Base-by-base conservation (phyloP, 2,329 filamentous ascomycete genomes). In the Lachnellula occidentalis region DNA sequence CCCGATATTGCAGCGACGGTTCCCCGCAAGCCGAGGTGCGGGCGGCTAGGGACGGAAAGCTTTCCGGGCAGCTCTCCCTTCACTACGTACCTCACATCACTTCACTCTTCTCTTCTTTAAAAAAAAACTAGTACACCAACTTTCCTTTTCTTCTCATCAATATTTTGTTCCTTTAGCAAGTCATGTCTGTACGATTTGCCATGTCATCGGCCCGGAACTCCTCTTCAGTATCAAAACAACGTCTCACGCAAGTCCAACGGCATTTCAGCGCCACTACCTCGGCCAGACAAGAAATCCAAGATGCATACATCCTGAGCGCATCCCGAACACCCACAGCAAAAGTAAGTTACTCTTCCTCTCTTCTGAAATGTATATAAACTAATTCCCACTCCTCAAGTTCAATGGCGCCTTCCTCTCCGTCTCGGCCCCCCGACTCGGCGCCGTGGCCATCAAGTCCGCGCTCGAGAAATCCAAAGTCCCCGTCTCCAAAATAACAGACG, bases 261-360 rank as follows among this genome's bases (percentile, higher is more conserved):
- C 73, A 78, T 55, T 81, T 86, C 69, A 78, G 74, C 64, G 73
- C 74, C 46, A 74, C 78, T 53, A 68, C 75, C 50, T 67, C 72
- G 19, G 66, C 68, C 24, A 71, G 71, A 58, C 76, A 85, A 72
- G 87, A 95, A 69, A 81, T 96, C 51, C 86, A 88, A 67, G 91
- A 96, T 71, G 92, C 89, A 47, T 99, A 97, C 73, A 97, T 99
- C 64, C 73, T 99, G 59, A 92, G 90, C 68, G 94, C 88, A 11
- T 82, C 92, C 15, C 81, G 94, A 66, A 99, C 94, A 48, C 92
- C 94, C 1, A 95, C 90, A 17, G 88, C 85, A 62, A 95, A 94
- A 77, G 92, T 94, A 71, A 45, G 55, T 48, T 48, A n/a, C 21
- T 21, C 45, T 6, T 45, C 39, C 14, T 24, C 15, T 9, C n/a